A percentile compares a stretch with the other conserved stretches of the same genome.
These are phyloP conservation scores for Phaeosphaeriaceae sp. DNA, from an alignment of 2,329 filamentous ascomycete genomes.

Conservation along the genomic window DNA sequence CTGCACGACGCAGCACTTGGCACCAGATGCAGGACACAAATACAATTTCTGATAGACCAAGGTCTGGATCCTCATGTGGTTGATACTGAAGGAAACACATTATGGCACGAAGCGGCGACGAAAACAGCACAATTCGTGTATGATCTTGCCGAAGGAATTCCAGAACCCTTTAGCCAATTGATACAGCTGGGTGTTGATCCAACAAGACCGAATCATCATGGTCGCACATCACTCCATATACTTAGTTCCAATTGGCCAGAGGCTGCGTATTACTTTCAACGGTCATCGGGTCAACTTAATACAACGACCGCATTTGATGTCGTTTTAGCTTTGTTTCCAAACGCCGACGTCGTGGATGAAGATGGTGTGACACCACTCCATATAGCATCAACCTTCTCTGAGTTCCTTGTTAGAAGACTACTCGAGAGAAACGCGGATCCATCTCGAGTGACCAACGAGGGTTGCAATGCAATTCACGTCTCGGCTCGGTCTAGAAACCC, in stretches of 20 bases:
- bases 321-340: too few species aligned
- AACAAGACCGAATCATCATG: neutral
- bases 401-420: constrained; percentile 30
- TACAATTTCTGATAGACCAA: constrained; percentile 17
- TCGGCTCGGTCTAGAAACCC: constrained; percentile 42
- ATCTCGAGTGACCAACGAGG: constrained; percentile 35
- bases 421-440: constrained; percentile 50
- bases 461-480: constrained; percentile 51
- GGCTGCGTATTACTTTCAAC: neutral
- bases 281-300: neutral
- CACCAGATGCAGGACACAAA: neutral
- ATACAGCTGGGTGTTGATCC: neutral
- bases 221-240: neutral
- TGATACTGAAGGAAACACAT: constrained; percentile 4
- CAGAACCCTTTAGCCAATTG: neutral
- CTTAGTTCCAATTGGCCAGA: neutral
- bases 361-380: constrained; percentile 22
- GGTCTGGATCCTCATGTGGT: constrained; percentile 20
- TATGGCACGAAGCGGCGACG: constrained; percentile 5
- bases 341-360: constrained; percentile 7
- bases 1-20: neutral
- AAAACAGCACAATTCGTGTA: too few species aligned
- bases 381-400: constrained; percentile 21
- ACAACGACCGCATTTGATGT: neutral
- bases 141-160: too few species aligned